phyloP scores from a whole-genome alignment of 495 filamentous ascomycete species.

The Penicillium arizonense region DNA sequence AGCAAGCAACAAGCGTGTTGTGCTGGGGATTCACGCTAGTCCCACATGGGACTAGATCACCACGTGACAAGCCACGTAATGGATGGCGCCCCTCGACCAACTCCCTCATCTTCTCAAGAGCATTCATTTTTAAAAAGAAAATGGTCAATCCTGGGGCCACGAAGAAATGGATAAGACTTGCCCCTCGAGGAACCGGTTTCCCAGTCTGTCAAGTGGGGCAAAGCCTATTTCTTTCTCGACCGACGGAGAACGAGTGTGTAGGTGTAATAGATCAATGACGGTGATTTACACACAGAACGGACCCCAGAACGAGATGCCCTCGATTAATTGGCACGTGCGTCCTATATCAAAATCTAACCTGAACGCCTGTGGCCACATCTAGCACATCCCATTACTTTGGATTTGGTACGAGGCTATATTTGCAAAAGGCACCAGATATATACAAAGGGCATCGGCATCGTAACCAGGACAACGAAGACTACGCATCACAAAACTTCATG shows the following conservation, averaged over 20 bases:
- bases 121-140: constrained; percentile 9
- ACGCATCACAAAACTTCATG: too few species aligned
- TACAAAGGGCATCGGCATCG: neutral
- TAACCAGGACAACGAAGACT: neutral
- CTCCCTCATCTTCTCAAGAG: constrained; percentile 21
- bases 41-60: neutral
- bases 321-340: constrained; percentile 3
- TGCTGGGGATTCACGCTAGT: constrained; percentile 6
- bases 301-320: constrained; percentile 7
- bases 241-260: constrained; percentile 13
- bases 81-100: constrained; percentile 16
- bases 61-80: constrained; percentile 3
- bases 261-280: constrained; percentile 30
- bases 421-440: neutral
- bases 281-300: constrained; percentile 4
- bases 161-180: neutral
- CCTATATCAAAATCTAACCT: neutral
- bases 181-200: neutral
- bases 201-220: constrained; percentile 6
- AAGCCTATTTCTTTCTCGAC: constrained; percentile 8
- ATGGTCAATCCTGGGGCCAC: neutral
- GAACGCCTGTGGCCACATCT: constrained; percentile 1
- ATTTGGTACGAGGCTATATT: neutral
- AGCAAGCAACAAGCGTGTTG: neutral
- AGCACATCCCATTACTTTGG: neutral